Evolutionary conservation across 2,329 filamentous ascomycete species (phyloP), one percentile per base, ranked within the genome.

Genomic region (Fusarium nematophilum): DNA sequence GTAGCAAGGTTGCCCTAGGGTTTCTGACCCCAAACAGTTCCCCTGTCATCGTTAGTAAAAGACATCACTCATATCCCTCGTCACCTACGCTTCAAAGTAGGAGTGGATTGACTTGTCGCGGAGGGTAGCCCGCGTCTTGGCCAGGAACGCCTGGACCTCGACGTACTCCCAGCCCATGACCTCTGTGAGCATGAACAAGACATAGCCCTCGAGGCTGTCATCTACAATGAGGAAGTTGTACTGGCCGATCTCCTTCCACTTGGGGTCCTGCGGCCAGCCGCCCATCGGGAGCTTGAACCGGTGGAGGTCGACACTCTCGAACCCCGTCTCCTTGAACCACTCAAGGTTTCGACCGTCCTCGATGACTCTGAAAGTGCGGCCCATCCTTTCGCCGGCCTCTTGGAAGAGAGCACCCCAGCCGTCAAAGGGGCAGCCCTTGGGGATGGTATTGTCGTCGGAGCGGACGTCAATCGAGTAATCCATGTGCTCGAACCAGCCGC

Each of bases 401-500:
- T 66, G 51, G 34, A 74, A 61, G 5, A 70, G 34, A 6, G 57
- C 17, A 4, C 52, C 59, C 68, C 71, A 74, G 8, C 64, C 50
- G 13, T 58, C 33, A 45, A 63, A 52, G 15, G 64, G 59, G 7
- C 62, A 71, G 7, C 62, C 62, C 17, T 61, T 42, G 4, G 62
- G 62, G 5, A 74, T 58, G 11, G 65, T 67, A 15, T 57, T 63
- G 29, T 74, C 71, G 38, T 75, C 70, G 46, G 71, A 67, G 9
- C 37, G 39, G 6, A 64, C 53, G 15, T 56, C 53, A 17, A 66
- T 52, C 7, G 64, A 64, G 15, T 65, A 66, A 38, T 73, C 71
- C 9, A 69, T 40, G 53, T 71, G 60, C 59, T 76, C 70, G 17
- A 76, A 45, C 57, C 69, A 76, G 33, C 82, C 86, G 11, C 85